Percentiles rank a stretch among this genome's conserved stretches.
Conservation (phyloP, 495 filamentous ascomycete genomes). For the Aspergillus sclerotioniger region DNA sequence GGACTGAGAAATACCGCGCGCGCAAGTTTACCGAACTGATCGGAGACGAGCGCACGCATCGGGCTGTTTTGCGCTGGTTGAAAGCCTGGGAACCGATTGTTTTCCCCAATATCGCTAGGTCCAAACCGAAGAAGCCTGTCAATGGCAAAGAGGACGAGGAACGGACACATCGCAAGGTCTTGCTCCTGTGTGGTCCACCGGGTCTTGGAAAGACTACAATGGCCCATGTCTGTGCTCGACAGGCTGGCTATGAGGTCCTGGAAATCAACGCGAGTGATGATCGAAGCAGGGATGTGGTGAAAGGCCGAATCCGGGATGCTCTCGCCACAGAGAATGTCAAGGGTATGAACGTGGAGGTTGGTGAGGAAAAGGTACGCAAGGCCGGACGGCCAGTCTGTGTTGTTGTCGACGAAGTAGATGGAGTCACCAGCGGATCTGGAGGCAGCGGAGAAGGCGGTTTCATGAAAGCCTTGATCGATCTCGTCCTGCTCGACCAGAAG, state of each 20-base stretch:
- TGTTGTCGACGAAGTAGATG: slow-evolving; percentile 94
- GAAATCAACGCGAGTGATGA: slow-evolving; percentile 97
- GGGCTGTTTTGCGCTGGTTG: slow-evolving; percentile 87
- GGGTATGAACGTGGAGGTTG: slow-evolving; percentile 65
- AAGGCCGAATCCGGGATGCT: slow-evolving; percentile 81
- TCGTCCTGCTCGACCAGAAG: slow-evolving; percentile 81
- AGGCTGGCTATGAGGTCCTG: slow-evolving; percentile 92
- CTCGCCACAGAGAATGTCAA: slow-evolving; percentile 91
- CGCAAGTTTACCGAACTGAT: slow-evolving; percentile 88
- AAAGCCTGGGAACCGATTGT: slow-evolving; percentile 93
- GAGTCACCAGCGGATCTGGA: slow-evolving; percentile 77
- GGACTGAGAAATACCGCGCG: slow-evolving; percentile 91
- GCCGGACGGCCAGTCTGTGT: slow-evolving; percentile 87
- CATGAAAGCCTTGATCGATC: slow-evolving; percentile 88
- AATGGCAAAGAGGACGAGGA: slow-evolving; percentile 55
- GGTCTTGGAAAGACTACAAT: slow-evolving; percentile 95
- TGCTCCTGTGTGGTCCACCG: slow-evolving; percentile 85
- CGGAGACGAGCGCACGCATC: slow-evolving; percentile 91
- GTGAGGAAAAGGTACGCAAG: slow-evolving; percentile 62
- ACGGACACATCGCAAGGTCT: slow-evolving; percentile 74
- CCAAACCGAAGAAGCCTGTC: slow-evolving; percentile 44
- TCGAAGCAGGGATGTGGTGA: slow-evolving; percentile 93
- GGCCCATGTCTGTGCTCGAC: slow-evolving; percentile 91
- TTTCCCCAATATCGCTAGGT: slow-evolving; percentile 68
- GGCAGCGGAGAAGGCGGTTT: slow-evolving; percentile 78